Evolutionary conservation across 208 protist species (phyloP).

Genomic region (Acanthamoeba comandoni): DNA sequence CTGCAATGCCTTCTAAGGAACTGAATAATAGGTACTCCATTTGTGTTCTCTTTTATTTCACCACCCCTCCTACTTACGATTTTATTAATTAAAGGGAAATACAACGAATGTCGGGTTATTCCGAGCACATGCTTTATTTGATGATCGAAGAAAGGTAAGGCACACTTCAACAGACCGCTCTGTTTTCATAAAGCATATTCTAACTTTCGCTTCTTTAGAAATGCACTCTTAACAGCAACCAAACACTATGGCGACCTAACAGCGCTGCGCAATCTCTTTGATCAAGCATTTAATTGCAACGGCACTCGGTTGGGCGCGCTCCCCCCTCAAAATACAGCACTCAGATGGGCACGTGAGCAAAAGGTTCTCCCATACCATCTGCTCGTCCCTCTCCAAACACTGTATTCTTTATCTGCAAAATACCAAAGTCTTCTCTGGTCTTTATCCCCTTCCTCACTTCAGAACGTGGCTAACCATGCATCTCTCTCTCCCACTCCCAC

Average conservation of each 20-base stretch:
- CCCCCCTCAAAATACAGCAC: slow-evolving; percentile 31
- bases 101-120: slow-evolving; percentile 55
- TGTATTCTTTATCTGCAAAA: neutral
- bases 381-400: neutral
- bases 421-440: no score
- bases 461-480: no score
- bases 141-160: slow-evolving; percentile 2
- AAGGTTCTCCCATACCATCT: neutral
- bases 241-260: neutral
- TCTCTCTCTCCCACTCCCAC: no score
- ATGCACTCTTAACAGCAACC: neutral
- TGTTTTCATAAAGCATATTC: neutral
- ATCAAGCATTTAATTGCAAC: no score
- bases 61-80: neutral
- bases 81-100: slow-evolving; percentile 25
- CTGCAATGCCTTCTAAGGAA: slow-evolving; percentile 63
- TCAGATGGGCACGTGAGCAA: slow-evolving; percentile 25
- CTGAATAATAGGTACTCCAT: slow-evolving; percentile 48
- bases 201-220: neutral
- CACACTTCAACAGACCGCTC: neutral
- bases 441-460: no score
- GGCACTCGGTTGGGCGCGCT: neutral
- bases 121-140: slow-evolving; percentile 63
- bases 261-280: no score
- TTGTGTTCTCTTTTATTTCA: slow-evolving; percentile 10